Conservation (phyloP, 2,329 filamentous ascomycete species). For the Lasiodiplodia sp. region DNA sequence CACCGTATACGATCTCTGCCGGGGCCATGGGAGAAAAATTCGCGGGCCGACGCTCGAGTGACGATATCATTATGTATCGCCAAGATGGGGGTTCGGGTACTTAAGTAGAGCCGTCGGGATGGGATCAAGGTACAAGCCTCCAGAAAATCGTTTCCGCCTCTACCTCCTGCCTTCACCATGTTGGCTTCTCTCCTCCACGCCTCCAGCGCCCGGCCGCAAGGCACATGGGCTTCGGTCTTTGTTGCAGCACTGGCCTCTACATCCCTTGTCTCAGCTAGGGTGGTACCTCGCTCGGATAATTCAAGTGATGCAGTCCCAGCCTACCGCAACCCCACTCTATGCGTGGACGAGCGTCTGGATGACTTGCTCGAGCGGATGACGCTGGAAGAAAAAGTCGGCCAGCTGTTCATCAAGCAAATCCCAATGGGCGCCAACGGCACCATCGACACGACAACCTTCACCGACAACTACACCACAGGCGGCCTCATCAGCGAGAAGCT, state of each 20-base stretch:
- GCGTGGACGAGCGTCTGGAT: conserved; percentile 56
- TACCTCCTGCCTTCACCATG: background rate
- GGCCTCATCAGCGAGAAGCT: conserved; percentile 44
- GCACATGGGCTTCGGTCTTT: conserved; percentile 3
- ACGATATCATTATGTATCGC: background rate
- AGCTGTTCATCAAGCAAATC: conserved; percentile 55
- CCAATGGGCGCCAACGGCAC: conserved; percentile 44
- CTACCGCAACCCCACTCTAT: conserved; percentile 48
- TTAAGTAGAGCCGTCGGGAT: background rate
- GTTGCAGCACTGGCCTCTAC: conserved; percentile 3
- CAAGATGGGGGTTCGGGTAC: background rate
- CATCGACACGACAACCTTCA: conserved; percentile 37
- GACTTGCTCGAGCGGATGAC: conserved; percentile 58
- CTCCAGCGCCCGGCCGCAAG: background rate
- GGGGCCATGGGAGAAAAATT: background rate
- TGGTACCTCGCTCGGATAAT: background rate
- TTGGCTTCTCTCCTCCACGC: background rate
- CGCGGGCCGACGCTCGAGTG: background rate
- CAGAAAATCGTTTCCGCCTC: background rate
- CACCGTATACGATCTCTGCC: background rate
- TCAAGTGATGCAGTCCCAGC: conserved; percentile 35
- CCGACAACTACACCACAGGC: conserved; percentile 35
- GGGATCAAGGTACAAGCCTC: background rate
- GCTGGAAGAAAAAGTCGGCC: conserved; percentile 57
- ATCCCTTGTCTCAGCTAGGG: conserved; percentile 7